phyloP scores from a whole-genome alignment of 1,139 yeast species.

The Pneumocystis sp. region DNA sequence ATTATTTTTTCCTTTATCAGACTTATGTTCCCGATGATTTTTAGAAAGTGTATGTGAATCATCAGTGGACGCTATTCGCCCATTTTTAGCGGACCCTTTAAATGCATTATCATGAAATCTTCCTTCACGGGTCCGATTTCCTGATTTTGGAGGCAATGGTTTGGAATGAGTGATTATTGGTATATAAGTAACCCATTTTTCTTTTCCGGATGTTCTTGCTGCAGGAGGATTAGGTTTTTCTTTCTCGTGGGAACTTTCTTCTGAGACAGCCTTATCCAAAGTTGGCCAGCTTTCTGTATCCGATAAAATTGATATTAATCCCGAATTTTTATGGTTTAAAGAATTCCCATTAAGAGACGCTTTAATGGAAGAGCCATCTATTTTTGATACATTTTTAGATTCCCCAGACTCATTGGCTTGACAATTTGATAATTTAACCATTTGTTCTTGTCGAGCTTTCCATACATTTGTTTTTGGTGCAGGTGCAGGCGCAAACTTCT shows the following conservation, averaged over 20 bases:
- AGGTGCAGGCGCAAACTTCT: neutral
- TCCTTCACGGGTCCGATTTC: neutral
- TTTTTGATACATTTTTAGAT: neutral
- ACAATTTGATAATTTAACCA: neutral
- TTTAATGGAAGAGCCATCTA: neutral
- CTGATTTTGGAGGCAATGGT: slow-evolving; percentile 1
- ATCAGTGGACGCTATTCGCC: neutral
- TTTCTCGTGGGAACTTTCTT: neutral
- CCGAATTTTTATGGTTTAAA: neutral
- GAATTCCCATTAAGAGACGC: neutral
- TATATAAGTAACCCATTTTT: slow-evolving; percentile 10
- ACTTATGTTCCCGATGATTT: neutral
- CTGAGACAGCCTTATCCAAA: slow-evolving; percentile 9
- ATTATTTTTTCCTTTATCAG: neutral
- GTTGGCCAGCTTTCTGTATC: slow-evolving; percentile 11
- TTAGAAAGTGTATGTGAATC: neutral
- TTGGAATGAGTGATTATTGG: slow-evolving; percentile 8
- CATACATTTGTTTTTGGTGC: neutral
- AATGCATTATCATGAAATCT: neutral
- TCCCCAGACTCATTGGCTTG: neutral
- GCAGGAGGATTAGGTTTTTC: neutral
- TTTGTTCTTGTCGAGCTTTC: slow-evolving; percentile 1
- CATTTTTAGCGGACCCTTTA: neutral
- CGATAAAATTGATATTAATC: slow-evolving; percentile 5
- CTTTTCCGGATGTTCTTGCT: slow-evolving; percentile 4